These are phyloP conservation scores for Phialophora macrospora DNA, from an alignment of 2,329 filamentous ascomycete genomes.

Conservation along the genomic window DNA sequence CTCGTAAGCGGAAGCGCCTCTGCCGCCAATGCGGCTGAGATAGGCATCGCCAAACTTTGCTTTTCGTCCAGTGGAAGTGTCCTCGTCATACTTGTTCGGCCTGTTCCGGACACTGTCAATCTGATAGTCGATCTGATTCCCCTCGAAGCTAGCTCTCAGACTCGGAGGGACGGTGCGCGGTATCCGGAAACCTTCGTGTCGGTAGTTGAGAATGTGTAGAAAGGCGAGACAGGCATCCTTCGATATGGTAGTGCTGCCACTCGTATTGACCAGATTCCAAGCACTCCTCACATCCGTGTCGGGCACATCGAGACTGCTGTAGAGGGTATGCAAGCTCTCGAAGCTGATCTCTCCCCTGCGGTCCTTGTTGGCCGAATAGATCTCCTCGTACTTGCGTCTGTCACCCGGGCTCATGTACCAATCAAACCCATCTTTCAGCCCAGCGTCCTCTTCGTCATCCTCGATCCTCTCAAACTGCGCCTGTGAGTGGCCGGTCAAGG, in stretches of 20 bases:
- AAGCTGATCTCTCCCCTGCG: conserved; percentile 74
- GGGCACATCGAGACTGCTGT: conserved; percentile 69
- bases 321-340: conserved; percentile 49
- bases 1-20: conserved; percentile 75
- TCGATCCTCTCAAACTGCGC: conserved; percentile 76
- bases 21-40: conserved; percentile 80
- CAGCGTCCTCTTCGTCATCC: conserved; percentile 74
- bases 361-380: conserved; percentile 91
- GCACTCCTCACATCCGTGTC: conserved; percentile 84
- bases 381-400: conserved; percentile 93
- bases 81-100: conserved; percentile 66
- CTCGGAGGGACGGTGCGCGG: conserved; percentile 88
- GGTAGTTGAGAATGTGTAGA: conserved; percentile 93
- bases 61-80: conserved; percentile 84
- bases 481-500: conserved; percentile 74
- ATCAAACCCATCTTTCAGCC: conserved; percentile 94
- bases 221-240: conserved; percentile 96
- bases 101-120: conserved; percentile 75
- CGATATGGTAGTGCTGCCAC: conserved; percentile 78
- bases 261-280: conserved; percentile 97
- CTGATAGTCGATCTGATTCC: conserved; percentile 96
- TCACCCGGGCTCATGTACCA: conserved; percentile 98
- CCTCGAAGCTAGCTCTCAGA: conserved; percentile 89
- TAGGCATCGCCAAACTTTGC: conserved; percentile 98
- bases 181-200: conserved; percentile 93